Evolutionary conservation across 345 rosid genomes (phyloP), one percentile per base, ranked within the genome.

Genomic region (Ailanthus altissimus): DNA sequence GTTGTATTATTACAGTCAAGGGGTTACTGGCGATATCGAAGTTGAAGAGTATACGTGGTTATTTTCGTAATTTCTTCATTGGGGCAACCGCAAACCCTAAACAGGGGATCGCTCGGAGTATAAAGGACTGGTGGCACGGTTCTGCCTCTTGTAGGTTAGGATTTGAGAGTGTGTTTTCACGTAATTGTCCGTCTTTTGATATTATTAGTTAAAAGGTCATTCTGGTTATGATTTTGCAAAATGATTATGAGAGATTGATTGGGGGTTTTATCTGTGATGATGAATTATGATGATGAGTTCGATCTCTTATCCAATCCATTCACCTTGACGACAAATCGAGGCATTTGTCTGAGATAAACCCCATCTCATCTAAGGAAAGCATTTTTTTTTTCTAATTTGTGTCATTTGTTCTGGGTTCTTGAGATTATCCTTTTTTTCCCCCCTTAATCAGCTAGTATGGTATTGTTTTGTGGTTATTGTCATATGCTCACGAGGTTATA

Each of bases 271-370:
- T 76, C 79, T 63, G 68, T 85, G 90, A 88, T 74, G 81, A 80
- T 71, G 40, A 78, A 77, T 67, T 59, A 23, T 18, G 91, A 86
- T 88, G 88, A 88, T 84, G 86, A 83, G 91, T 86, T 89, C 79
- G 91, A 88, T 76, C 56, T 70, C 51, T 76, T 69, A 25, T 58
- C 58, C 18, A 64, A 72, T 83, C 86, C 85, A 81, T 83, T 82
- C 85, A 77, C 79, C 76, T 75, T 88, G 88, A 88, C 78, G 91
- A 86, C 84, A 78, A 84, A 56, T 78, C 89, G 88, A 88, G 89
- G 91, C 89, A 88, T 88, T 88, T 88, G 88, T 86, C 89, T 86
- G 89, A 88, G 91, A 86, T 84, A 61, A 86, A 75, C 76, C 75
- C 18, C 26, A 26, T 68, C 13, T 38, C 9, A n/a, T 38, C 62